phyloP scores from a whole-genome alignment of 2,329 filamentous ascomycete genomes.

The Trichoderma sp. region DNA sequence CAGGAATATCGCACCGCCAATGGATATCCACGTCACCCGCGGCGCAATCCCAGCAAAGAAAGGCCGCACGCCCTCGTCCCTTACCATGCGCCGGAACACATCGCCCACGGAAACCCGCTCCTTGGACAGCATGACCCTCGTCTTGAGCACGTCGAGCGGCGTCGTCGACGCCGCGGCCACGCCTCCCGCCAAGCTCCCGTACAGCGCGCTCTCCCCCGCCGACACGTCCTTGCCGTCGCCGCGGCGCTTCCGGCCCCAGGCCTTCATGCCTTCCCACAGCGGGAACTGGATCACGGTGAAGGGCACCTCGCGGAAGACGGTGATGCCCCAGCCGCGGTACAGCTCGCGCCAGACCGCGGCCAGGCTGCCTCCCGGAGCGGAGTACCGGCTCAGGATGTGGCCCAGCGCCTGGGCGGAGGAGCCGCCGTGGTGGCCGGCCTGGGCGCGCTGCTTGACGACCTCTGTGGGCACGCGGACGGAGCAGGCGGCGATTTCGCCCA shows the following conservation, averaged over 20 bases:
- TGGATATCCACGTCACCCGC: slow-evolving; percentile 90
- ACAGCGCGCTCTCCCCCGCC: slow-evolving; percentile 77
- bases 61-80: slow-evolving; percentile 62
- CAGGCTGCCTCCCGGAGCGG: slow-evolving; percentile 42
- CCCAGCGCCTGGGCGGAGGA: slow-evolving; percentile 66
- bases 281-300: slow-evolving; percentile 98
- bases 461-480: slow-evolving; percentile 92
- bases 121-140: slow-evolving; percentile 86
- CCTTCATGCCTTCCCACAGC: slow-evolving; percentile 92
- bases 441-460: slow-evolving; percentile 94
- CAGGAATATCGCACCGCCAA: slow-evolving; percentile 90
- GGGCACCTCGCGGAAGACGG: slow-evolving; percentile 91
- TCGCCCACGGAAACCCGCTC: slow-evolving; percentile 60
- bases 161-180: slow-evolving; percentile 88
- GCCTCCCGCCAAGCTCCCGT: slow-evolving; percentile 80
- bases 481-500: slow-evolving; percentile 91
- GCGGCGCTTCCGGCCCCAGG: slow-evolving; percentile 55
- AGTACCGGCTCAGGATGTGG: slow-evolving; percentile 63
- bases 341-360: slow-evolving; percentile 73
- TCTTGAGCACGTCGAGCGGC: slow-evolving; percentile 95
- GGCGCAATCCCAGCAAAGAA: slow-evolving; percentile 80
- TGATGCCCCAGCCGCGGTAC: slow-evolving; percentile 90
- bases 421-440: slow-evolving; percentile 79
- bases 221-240: slow-evolving; percentile 50
- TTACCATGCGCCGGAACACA: slow-evolving; percentile 66